Evolutionary conservation across 2,329 filamentous ascomycete species (phyloP), one percentile per base, ranked within the genome.

Genomic region (Aspergillus spinulosporus): DNA sequence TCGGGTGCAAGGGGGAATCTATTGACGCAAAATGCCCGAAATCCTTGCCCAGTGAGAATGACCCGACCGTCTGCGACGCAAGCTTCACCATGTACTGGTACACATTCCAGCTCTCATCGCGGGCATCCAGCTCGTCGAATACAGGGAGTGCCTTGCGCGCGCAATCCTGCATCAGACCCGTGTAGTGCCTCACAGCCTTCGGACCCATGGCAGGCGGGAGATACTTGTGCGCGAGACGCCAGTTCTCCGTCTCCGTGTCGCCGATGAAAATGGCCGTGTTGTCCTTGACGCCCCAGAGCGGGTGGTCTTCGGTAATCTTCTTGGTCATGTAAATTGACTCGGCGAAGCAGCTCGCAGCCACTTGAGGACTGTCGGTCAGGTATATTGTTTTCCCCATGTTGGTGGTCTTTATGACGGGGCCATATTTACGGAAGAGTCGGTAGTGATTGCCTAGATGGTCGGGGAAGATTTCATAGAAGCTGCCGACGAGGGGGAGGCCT

Each of bases 181-280:
- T 77, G 59, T 86, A 85, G 62, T 86, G 84, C 1, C 80, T 72
- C 5, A 86, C 82, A 0, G 84, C 84, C 62, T 82, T 84, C 37
- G 83, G 83, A 0, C 78, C 77, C 26, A 86, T 72, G 1, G 81
- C 78, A 0, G 84, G 83, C 0, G 84, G 82, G 0, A 86, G 62
- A 67, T 84, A 87, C 66, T 86, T 86, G 74, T 86, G 84, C 0
- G 79, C 77, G 0, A 77, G 37, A 28, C 67, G 68, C 63, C 62
- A 64, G 48, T 61, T 61, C 39, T 61, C 58, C 0, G 64, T 64
- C 64, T 72, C 66, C 0, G 69, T 72, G 47, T 73, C 71, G 4
- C 66, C 66, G 0, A 72, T 53, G 55, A 73, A 73, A 28, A 73
- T 57, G 1, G 70, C 71, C 2, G 59, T 44, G 1, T 63, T 58